A percentile compares a stretch with the other conserved stretches of the same genome.
Evolutionary conservation across 371 early-diverging fungal species (phyloP).

Genomic region (Mucor indicus): DNA sequence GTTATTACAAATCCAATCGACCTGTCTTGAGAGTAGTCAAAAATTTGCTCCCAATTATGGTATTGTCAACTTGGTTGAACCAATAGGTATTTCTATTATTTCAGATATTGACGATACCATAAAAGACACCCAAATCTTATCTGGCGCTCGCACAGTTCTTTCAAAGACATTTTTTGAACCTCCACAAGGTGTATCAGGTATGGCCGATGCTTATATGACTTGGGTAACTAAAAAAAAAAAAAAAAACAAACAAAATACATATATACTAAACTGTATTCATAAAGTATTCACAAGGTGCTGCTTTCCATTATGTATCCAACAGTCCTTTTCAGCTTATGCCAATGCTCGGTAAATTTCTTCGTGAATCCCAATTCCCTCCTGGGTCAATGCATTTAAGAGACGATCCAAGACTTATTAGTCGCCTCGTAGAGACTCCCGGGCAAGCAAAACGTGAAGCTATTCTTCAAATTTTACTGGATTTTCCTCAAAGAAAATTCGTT

Average conservation of each 20-base stretch:
- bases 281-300: slow-evolving; percentile 61
- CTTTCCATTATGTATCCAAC: slow-evolving; percentile 90
- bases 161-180: slow-evolving; percentile 71
- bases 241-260: background rate
- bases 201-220: slow-evolving; percentile 66
- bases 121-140: slow-evolving; percentile 74
- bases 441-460: slow-evolving; percentile 63
- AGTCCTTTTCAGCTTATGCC: slow-evolving; percentile 88
- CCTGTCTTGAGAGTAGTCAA: slow-evolving; percentile 1
- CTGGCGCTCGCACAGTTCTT: slow-evolving; percentile 64
- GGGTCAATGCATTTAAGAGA: slow-evolving; percentile 74
- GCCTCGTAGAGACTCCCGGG: slow-evolving; percentile 36
- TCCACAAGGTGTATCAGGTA: slow-evolving; percentile 59
- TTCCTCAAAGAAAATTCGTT: slow-evolving; percentile 82
- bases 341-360: slow-evolving; percentile 70
- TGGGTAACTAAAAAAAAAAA: slow-evolving; percentile 43
- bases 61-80: slow-evolving; percentile 52
- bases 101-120: slow-evolving; percentile 91
- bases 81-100: slow-evolving; percentile 73
- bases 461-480: slow-evolving; percentile 56
- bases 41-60: slow-evolving; percentile 31
- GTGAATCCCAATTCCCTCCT: slow-evolving; percentile 67
- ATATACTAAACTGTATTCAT: background rate
- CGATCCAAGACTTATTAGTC: slow-evolving; percentile 43
- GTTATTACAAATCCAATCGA: slow-evolving; percentile 22